Evolutionary conservation across 2,329 filamentous ascomycete species (phyloP), one percentile per base, ranked within the genome.

Genomic region (Trichophyton verrucosum): DNA sequence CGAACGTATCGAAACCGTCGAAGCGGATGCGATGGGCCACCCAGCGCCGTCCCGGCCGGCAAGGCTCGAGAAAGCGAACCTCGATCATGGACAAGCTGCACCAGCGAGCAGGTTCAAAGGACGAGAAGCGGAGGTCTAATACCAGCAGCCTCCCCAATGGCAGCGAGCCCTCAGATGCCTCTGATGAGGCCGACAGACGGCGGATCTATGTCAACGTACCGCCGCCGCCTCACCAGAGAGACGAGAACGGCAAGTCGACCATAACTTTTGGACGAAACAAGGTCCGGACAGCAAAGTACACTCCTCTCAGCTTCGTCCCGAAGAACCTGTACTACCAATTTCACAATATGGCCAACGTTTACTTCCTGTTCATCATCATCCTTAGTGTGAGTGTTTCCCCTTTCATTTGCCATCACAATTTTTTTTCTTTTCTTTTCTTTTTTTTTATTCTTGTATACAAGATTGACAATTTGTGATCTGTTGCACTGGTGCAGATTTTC

Each of bases 251-350:
- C 40, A 81, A 84, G 62, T 88, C 91, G 1, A 73, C 78, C 60
- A 79, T 82, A 61, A 78, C 82, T 22, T 99, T 87, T 73, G 82
- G 88, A 57, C 82, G 92, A 66, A 99, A 99, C 80, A 99, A 99
- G 80, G 96, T 99, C 73, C 83, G 95, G 67, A 99, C 94, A 2
- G 89, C 94, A 62, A 99, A 97, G 76, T 99, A 99, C 74, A 99
- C 94, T 6, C 87, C 95, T 7, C 75, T 99, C 65, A 95, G 89
- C 63, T 99, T 99, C 75, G 75, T 99, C 30, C 94, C 94, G 13
- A 97, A 97, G 78, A 97, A 99, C 75, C 72, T 99, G 70, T 99
- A 87, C 85, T 89, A 95, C 66, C 95, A 99, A 75, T 97, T 99
- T 72, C 92, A 99, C 76, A 97, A 97, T 71, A 87, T 99, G 69